Percentiles rank a stretch among this genome's conserved stretches.
Conservation (phyloP, 2,329 filamentous ascomycete species). For the Calonectria pseudoreteaudii region DNA sequence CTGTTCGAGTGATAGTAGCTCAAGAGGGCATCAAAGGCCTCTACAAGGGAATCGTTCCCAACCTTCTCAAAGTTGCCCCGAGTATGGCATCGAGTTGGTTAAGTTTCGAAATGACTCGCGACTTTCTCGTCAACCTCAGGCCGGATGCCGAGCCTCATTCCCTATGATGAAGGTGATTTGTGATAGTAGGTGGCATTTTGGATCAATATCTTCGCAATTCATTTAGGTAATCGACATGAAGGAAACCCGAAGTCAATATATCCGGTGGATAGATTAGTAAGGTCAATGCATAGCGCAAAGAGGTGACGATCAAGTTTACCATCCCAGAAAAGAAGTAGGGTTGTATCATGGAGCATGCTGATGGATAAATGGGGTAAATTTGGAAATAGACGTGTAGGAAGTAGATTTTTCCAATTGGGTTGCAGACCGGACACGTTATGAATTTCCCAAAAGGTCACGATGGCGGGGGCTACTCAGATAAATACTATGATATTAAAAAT, state of each 20-base stretch:
- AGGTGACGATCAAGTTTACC: not conserved
- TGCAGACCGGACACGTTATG: not conserved
- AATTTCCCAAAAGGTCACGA: not conserved
- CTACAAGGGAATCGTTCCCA: conserved; percentile 96
- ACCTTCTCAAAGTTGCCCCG: conserved; percentile 94
- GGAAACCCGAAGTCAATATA: not conserved
- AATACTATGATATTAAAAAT: not conserved
- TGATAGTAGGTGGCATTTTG: conserved; percentile 35
- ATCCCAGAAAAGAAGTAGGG: not conserved
- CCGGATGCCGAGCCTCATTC: conserved; percentile 50
- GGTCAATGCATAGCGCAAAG: not conserved
- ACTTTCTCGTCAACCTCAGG: conserved; percentile 79
- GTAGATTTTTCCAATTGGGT: not conserved
- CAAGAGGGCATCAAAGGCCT: conserved; percentile 88
- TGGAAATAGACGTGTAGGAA: conserved; percentile 11
- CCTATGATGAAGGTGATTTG: conserved; percentile 39
- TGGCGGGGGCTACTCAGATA: not conserved
- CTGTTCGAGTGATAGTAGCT: conserved; percentile 81
- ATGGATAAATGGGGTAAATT: conserved; percentile 22
- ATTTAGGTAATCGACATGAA: not conserved
- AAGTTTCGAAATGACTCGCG: conserved; percentile 93
- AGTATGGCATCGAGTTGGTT: conserved; percentile 99
- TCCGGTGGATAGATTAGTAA: not conserved
- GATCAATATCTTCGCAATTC: not conserved
- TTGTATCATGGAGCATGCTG: conserved; percentile 9